phyloP scores from a whole-genome alignment of 306 rosid species.

The Vicia sativa region DNA sequence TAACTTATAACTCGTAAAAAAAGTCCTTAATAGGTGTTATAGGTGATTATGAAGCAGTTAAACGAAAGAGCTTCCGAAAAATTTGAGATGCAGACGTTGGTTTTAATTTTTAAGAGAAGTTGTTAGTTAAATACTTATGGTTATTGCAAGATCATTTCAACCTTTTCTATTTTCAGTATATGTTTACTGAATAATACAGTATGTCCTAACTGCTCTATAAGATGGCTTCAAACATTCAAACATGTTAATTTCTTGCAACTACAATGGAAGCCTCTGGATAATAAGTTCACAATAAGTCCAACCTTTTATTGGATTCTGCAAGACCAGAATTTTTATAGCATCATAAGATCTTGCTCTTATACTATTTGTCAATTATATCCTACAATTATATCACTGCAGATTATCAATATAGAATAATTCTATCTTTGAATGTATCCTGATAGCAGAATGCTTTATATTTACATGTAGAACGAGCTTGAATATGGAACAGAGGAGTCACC shows the following conservation, averaged over 20 bases:
- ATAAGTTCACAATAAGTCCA: not conserved
- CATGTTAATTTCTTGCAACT: not conserved
- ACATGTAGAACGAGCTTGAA: constrained; percentile 70
- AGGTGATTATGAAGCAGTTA: not conserved
- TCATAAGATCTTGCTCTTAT: constrained; percentile 3
- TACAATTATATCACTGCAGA: constrained; percentile 16
- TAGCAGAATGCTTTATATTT: constrained; percentile 27
- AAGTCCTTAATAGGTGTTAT: not conserved
- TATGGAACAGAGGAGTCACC: constrained; percentile 63
- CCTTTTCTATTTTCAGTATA: too few relatives aligned
- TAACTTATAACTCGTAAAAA: not conserved
- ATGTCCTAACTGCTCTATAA: not conserved
- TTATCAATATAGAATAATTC: constrained; percentile 1
- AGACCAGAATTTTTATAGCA: not conserved
- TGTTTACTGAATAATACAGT: not conserved
- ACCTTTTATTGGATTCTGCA: constrained; percentile 1
- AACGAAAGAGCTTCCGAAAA: not conserved
- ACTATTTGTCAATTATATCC: not conserved
- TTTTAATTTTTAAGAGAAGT: not conserved
- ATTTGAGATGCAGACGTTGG: not conserved
- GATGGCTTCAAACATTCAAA: not conserved
- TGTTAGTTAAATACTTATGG: not conserved
- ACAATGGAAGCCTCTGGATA: not conserved
- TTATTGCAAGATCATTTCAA: constrained; percentile 12
- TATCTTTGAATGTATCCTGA: constrained; percentile 7